A percentile compares a stretch with the other conserved stretches of the same genome.
These are phyloP conservation scores for Liquidambar formosana DNA, from an alignment of 164 flowering plant species.

Conservation along the genomic window DNA sequence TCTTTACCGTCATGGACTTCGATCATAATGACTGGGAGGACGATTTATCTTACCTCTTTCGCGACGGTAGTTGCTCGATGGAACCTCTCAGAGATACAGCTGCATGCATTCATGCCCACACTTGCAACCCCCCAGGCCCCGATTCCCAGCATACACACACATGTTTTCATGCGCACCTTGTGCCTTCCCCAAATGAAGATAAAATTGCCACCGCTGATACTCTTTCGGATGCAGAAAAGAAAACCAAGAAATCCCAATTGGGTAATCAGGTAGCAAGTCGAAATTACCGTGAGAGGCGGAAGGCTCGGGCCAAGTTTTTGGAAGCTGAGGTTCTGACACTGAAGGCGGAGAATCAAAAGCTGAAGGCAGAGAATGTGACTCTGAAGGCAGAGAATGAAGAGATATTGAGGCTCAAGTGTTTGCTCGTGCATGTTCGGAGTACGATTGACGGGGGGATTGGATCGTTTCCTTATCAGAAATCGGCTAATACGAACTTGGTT, in stretches of 20 bases:
- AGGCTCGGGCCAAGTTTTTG: constrained; percentile 78
- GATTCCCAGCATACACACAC: constrained; percentile 90
- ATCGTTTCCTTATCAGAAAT: constrained; percentile 81
- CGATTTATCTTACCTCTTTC: no score
- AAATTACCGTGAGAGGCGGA: constrained; percentile 95
- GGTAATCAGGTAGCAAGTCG: constrained; percentile 94
- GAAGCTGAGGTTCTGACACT: constrained; percentile 82
- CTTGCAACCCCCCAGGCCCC: constrained; percentile 96
- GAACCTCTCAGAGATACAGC: constrained; percentile 69
- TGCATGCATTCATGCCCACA: constrained; percentile 92
- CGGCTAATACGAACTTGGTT: constrained; percentile 29
- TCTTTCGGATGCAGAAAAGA: constrained; percentile 63
- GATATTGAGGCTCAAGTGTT: constrained; percentile 88
- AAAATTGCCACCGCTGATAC: constrained; percentile 62
- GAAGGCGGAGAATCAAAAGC: constrained; percentile 70
- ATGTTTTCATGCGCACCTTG: constrained; percentile 86
- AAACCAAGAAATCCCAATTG: constrained; percentile 62
- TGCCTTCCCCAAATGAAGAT: constrained; percentile 56
- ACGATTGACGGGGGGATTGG: constrained; percentile 98
- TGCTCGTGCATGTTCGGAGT: constrained; percentile 93
- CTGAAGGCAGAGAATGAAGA: constrained; percentile 85
- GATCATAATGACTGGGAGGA: constrained; percentile 44
- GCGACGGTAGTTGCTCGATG: constrained; percentile 66
- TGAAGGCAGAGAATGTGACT: constrained; percentile 83
- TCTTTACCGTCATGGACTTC: constrained; percentile 53